Conservation (phyloP, 768 basidiomycete species). For the Kwoniella sp. region DNA sequence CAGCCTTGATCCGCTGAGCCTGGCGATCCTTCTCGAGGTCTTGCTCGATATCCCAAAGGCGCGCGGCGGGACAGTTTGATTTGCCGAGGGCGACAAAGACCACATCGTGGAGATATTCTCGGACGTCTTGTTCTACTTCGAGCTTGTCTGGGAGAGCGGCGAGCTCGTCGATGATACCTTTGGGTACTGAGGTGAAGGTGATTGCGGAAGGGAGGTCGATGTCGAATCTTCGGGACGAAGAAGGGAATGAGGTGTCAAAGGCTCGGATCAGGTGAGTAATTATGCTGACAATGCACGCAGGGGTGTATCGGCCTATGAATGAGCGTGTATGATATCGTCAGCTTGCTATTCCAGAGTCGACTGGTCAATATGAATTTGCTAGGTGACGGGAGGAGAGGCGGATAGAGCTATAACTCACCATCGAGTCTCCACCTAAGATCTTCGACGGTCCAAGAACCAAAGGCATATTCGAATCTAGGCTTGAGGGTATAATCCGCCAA, state of each 20-base stretch:
- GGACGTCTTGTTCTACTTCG: constrained; percentile 23
- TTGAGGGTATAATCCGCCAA: constrained; percentile 44
- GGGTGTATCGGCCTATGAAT: constrained; percentile 45
- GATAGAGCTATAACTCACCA: too few relatives aligned
- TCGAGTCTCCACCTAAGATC: constrained; percentile 43
- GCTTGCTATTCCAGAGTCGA: not conserved
- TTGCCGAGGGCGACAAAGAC: constrained; percentile 25
- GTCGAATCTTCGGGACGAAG: constrained; percentile 20
- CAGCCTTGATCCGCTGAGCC: constrained; percentile 26
- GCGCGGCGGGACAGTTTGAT: constrained; percentile 8
- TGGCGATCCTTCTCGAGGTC: constrained; percentile 12
- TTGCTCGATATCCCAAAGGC: constrained; percentile 1
- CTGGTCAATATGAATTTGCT: too few relatives aligned
- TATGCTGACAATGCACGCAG: constrained; percentile 37
- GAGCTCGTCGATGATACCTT: constrained; percentile 28
- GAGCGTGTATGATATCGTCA: not conserved
- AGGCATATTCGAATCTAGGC: constrained; percentile 48
- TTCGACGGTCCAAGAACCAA: constrained; percentile 42
- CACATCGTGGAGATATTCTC: constrained; percentile 33
- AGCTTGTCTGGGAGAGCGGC: constrained; percentile 24
- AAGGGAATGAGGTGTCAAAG: constrained; percentile 35
- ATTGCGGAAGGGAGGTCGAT: constrained; percentile 34
- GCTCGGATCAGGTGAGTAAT: constrained; percentile 36
- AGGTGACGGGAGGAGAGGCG: too few relatives aligned
- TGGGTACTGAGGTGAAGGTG: constrained; percentile 38